Evolutionary conservation across 2,329 filamentous ascomycete species (phyloP), one percentile per base, ranked within the genome.

Genomic region (Pseudopyricularia cyperi): DNA sequence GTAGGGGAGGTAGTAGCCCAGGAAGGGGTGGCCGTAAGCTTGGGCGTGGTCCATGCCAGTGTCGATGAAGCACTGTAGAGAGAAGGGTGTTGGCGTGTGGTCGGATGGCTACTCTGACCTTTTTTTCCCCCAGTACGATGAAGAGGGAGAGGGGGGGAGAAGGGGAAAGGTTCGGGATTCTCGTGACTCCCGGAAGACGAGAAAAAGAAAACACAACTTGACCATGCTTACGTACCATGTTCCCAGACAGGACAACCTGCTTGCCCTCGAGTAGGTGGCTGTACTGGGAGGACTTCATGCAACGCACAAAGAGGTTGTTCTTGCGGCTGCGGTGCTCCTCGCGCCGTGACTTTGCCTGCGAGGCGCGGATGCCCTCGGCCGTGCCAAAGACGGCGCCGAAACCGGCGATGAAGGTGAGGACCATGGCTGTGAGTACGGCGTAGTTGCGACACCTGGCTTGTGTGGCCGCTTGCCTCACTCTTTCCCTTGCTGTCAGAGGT

Each of bases 1-100:
- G 56, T 79, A 80, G 2, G 76, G 75, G 22, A 80, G 64, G 56
- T 71, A 80, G 58, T 81, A 80, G 26, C 77, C 77, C 3, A 74
- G 69, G 57, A 77, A 80, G 0, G 72, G 70, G 58, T 80, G 75
- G 3, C 74, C 71, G 50, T 65, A 63, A 1, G 55, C 59, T 51
- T 60, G 55, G 51, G 57, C 59, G 46, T 54, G 58, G 33, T 61
- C 55, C 51, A 57, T 52, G 37, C 61, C 65, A 11, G 69, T 73
- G 51, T 74, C 74, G 19, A 77, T 69, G 56, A 73, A 76, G 12
- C 76, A 60, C 65, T 70, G n/a, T 35, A 39, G 34, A 62, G 28
- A 9, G 28, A 9, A 9, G 9, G 4, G n/a, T 19, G 35, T 39
- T 6, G 7, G 35, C 17, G 4, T 6, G 3, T 57, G 53, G 57